Base-by-base conservation (phyloP, 768 basidiomycete genomes). In the Sistotremastrum niveocremeum region DNA sequence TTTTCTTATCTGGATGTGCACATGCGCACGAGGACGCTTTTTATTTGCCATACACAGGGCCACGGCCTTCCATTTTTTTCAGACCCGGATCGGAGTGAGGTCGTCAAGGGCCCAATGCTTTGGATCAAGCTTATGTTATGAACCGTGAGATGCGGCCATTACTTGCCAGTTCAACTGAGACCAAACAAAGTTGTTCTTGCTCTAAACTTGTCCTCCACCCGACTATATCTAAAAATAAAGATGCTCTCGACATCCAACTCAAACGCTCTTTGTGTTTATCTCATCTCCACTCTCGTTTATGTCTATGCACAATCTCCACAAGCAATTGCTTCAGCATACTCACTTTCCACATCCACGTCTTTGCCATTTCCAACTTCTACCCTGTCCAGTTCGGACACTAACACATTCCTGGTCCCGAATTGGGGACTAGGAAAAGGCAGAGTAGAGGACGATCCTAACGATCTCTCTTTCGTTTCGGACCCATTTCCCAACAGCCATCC, bases 351-450 rank as follows among this genome's bases (percentile, higher is more conserved):
- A 2, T 77, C 75, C 57, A 84, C 81, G 3, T 56, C 64, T 4
- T 59, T 84, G 10, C 72, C 80, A 4, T 85, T 80, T 55, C 83
- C 84, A 28, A 68, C 74, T 4, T 67, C 75, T 4, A 81, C 79
- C 0, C 71, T 72, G 47, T 56, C 67, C n/a, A 63, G 70, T 35
- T 53, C 57, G 31, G 70, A 77, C 44, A 60, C 83, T 1, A 67
- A 73, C 49, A 59, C 63, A 0, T 68, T 76, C 51, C 59, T 84
- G 6, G 62, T 67, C 20, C 68, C 71, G 6, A 59, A 70, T 29
- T 86, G 83, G 83, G 71, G 68, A 36, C 66, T 84, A 5, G 71
- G 64, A 56, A 76, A 74, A 53, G 76, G 72, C 9, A 70, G 64
- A 37, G 70, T 87, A 32, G 76, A 81, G 51, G 72, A 81, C 51